These are phyloP conservation scores for Ceratobasidium sp. DNA, from an alignment of 1,284 basidiomycete genomes.

Conservation along the genomic window DNA sequence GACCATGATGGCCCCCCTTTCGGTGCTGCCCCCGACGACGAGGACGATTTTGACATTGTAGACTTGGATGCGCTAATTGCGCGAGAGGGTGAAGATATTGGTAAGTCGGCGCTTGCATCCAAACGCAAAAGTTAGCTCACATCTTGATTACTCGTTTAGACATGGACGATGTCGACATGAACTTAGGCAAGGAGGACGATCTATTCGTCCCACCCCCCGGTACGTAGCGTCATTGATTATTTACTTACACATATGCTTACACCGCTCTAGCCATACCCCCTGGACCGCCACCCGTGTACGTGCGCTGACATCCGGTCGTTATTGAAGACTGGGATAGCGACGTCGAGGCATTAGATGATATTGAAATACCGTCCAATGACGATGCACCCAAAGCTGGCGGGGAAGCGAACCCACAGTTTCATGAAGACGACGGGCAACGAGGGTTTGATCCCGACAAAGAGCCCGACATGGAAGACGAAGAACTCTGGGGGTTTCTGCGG, in stretches of 20 bases:
- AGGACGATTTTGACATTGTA: not conserved
- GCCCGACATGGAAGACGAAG: conserved; percentile 5
- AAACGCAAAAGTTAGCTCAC: not conserved
- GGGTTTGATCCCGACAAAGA: conserved; percentile 13
- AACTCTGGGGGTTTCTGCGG: not conserved
- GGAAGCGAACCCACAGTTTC: not conserved
- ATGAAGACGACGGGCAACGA: not conserved
- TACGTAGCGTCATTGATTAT: not conserved
- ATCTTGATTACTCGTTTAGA: not conserved
- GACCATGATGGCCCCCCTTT: too few relatives aligned
- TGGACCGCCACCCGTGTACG: too few relatives aligned
- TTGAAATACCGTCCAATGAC: not conserved
- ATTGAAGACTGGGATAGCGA: conserved; percentile 9
- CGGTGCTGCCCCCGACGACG: not conserved
- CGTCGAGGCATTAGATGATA: not conserved
- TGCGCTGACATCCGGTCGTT: not conserved
- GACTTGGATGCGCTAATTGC: conserved; percentile 7
- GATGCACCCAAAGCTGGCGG: not conserved
- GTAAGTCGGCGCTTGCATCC: not conserved
- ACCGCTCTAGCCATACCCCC: not conserved
- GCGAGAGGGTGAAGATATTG: not conserved
- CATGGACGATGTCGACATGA: not conserved
- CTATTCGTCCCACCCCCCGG: conserved; percentile 9
- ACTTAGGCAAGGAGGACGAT: not conserved
- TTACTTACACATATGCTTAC: not conserved